These are phyloP conservation scores for Phialophora verrucosa DNA, from an alignment of 2,329 filamentous ascomycete genomes.

Conservation along the genomic window DNA sequence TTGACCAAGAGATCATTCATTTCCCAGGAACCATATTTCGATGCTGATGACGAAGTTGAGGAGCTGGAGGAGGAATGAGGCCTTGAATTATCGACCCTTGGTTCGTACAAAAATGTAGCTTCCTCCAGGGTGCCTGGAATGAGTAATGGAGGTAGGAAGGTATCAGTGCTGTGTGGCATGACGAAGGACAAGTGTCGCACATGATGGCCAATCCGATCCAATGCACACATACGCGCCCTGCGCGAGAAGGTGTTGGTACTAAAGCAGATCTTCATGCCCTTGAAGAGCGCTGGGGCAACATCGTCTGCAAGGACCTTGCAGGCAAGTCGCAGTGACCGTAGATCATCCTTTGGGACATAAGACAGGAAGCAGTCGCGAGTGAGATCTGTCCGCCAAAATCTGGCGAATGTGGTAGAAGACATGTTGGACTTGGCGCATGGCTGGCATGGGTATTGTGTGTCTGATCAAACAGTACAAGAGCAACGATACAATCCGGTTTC, in stretches of 20 bases:
- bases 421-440: constrained; percentile 31
- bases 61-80: constrained; percentile 57
- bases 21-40: constrained; percentile 79
- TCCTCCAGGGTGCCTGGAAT: constrained; percentile 78
- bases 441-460: constrained; percentile 17
- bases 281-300: constrained; percentile 49
- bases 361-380: constrained; percentile 45
- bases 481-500: constrained; percentile 5
- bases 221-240: constrained; percentile 72
- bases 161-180: constrained; percentile 76
- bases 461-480: background rate
- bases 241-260: constrained; percentile 74
- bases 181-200: constrained; percentile 79
- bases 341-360: constrained; percentile 44
- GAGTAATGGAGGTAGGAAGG: constrained; percentile 82
- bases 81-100: constrained; percentile 67
- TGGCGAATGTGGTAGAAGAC: constrained; percentile 41
- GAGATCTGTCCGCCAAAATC: constrained; percentile 47
- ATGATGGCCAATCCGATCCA: constrained; percentile 77
- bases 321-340: constrained; percentile 45
- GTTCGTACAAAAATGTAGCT: constrained; percentile 80
- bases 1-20: constrained; percentile 81
- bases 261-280: constrained; percentile 54
- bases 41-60: constrained; percentile 53
- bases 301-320: constrained; percentile 45